phyloP scores from a whole-genome alignment of 306 rosid genomes.

The Castanea mollissima region DNA sequence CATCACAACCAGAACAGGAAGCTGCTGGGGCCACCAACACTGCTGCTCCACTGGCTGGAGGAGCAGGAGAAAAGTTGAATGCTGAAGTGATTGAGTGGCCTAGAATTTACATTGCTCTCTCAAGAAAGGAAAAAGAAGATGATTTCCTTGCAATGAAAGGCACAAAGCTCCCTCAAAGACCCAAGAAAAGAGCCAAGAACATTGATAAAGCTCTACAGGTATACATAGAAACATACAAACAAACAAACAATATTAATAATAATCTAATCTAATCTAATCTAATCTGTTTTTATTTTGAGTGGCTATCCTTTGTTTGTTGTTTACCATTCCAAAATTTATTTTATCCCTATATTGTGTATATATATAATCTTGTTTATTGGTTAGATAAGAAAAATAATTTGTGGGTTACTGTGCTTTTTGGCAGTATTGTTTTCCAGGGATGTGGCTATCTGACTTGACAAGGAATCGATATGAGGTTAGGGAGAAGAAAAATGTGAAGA shows the following conservation, averaged over 20 bases:
- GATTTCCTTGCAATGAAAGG: constrained; percentile 86
- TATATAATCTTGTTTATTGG: background rate
- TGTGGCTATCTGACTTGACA: constrained; percentile 74
- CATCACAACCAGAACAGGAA: constrained; percentile 29
- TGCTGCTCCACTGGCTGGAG: background rate
- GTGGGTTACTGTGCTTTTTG: constrained; percentile 11
- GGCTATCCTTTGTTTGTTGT: background rate
- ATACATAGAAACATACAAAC: background rate
- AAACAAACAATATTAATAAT: background rate
- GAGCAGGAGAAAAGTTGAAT: constrained; percentile 34
- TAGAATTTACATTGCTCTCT: constrained; percentile 51
- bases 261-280: background rate
- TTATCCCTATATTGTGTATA: too few species aligned
- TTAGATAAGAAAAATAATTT: background rate
- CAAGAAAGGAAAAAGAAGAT: constrained; percentile 84
- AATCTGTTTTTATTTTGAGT: background rate
- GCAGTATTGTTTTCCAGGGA: constrained; percentile 77
- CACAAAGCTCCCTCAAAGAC: constrained; percentile 70
- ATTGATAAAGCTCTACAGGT: constrained; percentile 64
- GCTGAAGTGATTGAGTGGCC: constrained; percentile 58
- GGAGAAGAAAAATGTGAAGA: constrained; percentile 73
- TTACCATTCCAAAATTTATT: background rate
- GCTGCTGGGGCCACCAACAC: constrained; percentile 4
- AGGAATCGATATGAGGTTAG: constrained; percentile 75
- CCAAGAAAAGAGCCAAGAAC: constrained; percentile 79